A percentile compares a stretch with the other conserved stretches of the same genome.
Conservation (phyloP, 345 rosid genomes). For the Camelina sativa region DNA sequence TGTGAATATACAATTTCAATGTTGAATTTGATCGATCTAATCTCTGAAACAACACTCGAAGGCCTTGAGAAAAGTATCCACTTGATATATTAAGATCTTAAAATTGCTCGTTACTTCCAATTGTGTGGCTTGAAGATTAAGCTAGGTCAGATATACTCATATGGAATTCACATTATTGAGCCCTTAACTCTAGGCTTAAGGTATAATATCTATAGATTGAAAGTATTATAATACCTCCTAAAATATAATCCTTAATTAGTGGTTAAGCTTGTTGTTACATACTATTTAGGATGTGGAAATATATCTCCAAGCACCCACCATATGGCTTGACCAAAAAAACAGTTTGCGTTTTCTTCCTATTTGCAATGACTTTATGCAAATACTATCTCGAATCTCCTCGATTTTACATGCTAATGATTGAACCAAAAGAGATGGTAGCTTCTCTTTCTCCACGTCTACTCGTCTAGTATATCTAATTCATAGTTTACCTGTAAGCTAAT, state of each 20-base stretch:
- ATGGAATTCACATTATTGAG: conserved; percentile 9
- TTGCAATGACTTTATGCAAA: conserved; percentile 6
- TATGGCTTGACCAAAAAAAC: neutral
- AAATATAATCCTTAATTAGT: neutral
- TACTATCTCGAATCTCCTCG: conserved; percentile 9
- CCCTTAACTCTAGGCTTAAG: conserved; percentile 14
- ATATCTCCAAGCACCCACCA: neutral
- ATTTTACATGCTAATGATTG: conserved; percentile 20
- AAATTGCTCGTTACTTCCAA: neutral
- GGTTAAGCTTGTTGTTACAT: neutral
- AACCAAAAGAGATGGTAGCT: conserved; percentile 9
- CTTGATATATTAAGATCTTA: neutral
- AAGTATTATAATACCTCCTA: neutral
- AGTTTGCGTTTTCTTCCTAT: neutral
- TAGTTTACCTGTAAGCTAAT: neutral
- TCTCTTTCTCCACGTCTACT: conserved; percentile 1
- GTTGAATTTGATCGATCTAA: conserved; percentile 17
- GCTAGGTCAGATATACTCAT: conserved; percentile 22
- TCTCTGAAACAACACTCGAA: neutral
- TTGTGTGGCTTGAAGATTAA: conserved; percentile 18
- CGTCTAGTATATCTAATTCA: neutral
- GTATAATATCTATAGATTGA: neutral
- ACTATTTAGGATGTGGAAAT: neutral
- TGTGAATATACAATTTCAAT: conserved; percentile 24
- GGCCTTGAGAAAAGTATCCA: conserved; percentile 7